Conservation (phyloP, 108 stramenopile species). For the Nitzschia putrida region DNA sequence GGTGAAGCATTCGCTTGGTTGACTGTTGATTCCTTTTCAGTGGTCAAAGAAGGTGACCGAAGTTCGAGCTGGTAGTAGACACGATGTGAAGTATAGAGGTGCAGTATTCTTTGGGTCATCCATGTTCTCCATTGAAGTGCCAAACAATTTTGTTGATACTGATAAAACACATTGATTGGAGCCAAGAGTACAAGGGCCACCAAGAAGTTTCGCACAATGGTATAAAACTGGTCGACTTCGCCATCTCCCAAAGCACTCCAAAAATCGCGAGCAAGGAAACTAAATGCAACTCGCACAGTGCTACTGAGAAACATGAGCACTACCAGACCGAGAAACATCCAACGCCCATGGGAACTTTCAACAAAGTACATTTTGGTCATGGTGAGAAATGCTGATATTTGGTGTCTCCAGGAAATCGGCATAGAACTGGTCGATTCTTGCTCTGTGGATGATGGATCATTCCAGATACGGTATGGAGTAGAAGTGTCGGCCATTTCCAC, state of each 20-base stretch:
- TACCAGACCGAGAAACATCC: slow-evolving; percentile 80
- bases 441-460: background rate
- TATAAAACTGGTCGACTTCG: slow-evolving; percentile 75
- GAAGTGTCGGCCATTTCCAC: no score
- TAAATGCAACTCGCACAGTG: slow-evolving; percentile 87
- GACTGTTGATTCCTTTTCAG: no score
- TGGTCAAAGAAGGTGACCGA: no score
- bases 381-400: background rate
- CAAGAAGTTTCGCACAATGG: background rate
- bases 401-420: background rate
- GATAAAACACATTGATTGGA: slow-evolving; percentile 73
- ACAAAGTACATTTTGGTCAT: background rate
- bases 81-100: slow-evolving; percentile 51
- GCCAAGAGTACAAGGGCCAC: slow-evolving; percentile 47
- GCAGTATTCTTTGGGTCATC: slow-evolving; percentile 68
- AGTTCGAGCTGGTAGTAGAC: slow-evolving; percentile 57
- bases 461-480: no score
- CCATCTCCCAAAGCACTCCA: slow-evolving; percentile 87
- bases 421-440: background rate
- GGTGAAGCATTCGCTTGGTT: no score
- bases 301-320: slow-evolving; percentile 80
- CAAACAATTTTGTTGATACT: slow-evolving; percentile 50
- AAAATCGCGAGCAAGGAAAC: slow-evolving; percentile 90
- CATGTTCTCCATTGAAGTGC: slow-evolving; percentile 74
- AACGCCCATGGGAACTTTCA: slow-evolving; percentile 40